Evolutionary conservation across 768 basidiomycete genomes (phyloP).

Genomic region (Antrodiella citrinella): DNA sequence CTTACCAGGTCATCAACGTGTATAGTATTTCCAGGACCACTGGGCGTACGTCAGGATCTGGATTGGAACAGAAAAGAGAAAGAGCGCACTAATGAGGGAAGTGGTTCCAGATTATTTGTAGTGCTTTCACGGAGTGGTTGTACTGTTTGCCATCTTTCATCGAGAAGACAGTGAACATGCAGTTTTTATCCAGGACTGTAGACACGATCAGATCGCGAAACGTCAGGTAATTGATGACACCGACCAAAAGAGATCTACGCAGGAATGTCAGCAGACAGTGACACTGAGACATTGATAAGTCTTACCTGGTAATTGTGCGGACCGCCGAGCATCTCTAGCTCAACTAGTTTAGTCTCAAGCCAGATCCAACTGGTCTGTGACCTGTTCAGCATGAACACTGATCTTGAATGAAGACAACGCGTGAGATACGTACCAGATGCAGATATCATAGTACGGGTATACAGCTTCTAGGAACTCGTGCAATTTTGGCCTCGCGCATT

Average conservation of each 20-base stretch:
- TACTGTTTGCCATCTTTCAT: constrained; percentile 65
- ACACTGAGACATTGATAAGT: no score
- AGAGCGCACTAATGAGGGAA: constrained; percentile 65
- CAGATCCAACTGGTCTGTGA: constrained; percentile 85
- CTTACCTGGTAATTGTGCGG: constrained; percentile 60
- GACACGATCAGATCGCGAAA: neutral
- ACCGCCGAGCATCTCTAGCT: constrained; percentile 77
- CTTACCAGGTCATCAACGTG: constrained; percentile 80
- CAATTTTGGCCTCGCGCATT: constrained; percentile 77
- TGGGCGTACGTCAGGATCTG: constrained; percentile 17
- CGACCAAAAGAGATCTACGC: constrained; percentile 66
- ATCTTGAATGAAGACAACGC: no score
- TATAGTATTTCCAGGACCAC: constrained; percentile 66
- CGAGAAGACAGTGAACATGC: constrained; percentile 85
- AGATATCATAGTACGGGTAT: constrained; percentile 83
- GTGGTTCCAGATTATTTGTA: constrained; percentile 83
- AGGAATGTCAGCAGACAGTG: no score
- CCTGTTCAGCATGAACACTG: no score
- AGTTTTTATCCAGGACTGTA: constrained; percentile 73
- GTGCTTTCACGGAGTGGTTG: constrained; percentile 74
- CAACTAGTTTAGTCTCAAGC: constrained; percentile 82
- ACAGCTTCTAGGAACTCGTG: constrained; percentile 79
- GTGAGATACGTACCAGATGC: constrained; percentile 81
- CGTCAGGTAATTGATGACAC: neutral
- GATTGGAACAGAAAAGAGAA: constrained; percentile 12